Evolutionary conservation across 2,329 filamentous ascomycete species (phyloP).

Genomic region (Clonostachys byssicola): DNA sequence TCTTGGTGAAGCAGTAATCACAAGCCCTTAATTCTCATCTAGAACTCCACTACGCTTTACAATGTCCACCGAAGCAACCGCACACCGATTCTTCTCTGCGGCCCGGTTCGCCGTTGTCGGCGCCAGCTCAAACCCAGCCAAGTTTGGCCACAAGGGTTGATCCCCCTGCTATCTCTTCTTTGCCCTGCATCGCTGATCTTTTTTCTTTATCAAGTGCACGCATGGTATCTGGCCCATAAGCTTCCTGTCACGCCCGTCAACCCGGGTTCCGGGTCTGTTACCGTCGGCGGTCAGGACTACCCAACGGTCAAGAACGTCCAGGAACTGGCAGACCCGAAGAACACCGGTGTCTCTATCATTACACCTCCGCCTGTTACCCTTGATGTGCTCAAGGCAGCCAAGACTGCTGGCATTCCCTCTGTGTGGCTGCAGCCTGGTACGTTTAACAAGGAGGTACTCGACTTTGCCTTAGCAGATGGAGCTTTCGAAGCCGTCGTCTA

Average conservation of each 20-base stretch:
- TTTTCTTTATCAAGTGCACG: constrained; percentile 62
- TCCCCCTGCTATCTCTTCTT: not conserved
- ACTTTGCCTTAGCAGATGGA: constrained; percentile 57
- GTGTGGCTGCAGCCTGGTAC: constrained; percentile 92
- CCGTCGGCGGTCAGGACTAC: constrained; percentile 53
- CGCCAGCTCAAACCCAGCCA: constrained; percentile 77
- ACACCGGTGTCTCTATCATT: constrained; percentile 80
- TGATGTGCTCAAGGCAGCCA: constrained; percentile 72
- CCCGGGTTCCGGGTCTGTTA: constrained; percentile 62
- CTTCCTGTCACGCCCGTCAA: constrained; percentile 83
- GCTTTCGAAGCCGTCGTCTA: constrained; percentile 65
- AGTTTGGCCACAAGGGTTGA: constrained; percentile 79
- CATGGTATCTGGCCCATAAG: constrained; percentile 77
- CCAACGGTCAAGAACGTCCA: constrained; percentile 62
- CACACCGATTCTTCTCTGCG: constrained; percentile 76
- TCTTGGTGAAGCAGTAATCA: constrained; percentile 52
- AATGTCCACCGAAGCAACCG: constrained; percentile 66
- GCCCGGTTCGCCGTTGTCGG: constrained; percentile 84
- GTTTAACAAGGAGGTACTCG: constrained; percentile 72
- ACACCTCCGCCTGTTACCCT: constrained; percentile 79
- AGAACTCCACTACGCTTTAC: constrained; percentile 7
- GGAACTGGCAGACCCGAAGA: constrained; percentile 58
- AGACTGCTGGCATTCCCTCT: constrained; percentile 64
- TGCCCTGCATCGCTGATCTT: not conserved
- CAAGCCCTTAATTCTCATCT: constrained; percentile 63